Evolutionary conservation across 2,329 filamentous ascomycete species (phyloP).

Genomic region (Graphilbum sp.): DNA sequence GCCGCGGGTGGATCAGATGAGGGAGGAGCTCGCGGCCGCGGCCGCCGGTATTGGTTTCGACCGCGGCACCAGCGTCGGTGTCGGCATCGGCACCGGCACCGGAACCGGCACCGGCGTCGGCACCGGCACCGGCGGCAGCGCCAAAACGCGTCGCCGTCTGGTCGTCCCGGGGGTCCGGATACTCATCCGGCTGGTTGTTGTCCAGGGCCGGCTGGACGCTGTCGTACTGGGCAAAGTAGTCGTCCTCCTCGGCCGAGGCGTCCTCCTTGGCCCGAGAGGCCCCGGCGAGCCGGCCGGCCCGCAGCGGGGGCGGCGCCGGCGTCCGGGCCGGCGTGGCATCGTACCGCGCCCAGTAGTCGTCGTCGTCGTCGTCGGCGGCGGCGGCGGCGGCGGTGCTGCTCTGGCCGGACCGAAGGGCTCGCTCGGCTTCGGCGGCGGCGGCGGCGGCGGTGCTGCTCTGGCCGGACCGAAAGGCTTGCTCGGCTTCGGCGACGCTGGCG

Average conservation of each 20-base stretch:
- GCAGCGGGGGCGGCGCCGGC: too few species aligned
- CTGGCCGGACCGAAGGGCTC: slow-evolving; percentile 20
- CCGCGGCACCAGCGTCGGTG: too few species aligned
- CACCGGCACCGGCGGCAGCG: too few species aligned
- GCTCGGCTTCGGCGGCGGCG: slow-evolving; percentile 44
- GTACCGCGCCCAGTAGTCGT: slow-evolving; percentile 68
- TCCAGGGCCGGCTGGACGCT: slow-evolving; percentile 68
- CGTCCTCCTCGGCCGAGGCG: slow-evolving; percentile 36
- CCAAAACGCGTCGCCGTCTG: too few species aligned
- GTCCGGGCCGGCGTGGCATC: slow-evolving; percentile 53
- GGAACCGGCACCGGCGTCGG: too few species aligned
- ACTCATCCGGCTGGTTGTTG: slow-evolving; percentile 65
- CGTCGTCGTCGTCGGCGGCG: slow-evolving; percentile 51
- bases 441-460: slow-evolving; percentile 9
- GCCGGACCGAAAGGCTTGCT: slow-evolving; percentile 28
- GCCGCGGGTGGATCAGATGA: slow-evolving; percentile 13
- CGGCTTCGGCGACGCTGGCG: slow-evolving; percentile 40
- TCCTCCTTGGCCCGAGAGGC: slow-evolving; percentile 1
- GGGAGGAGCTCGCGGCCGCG: slow-evolving; percentile 18
- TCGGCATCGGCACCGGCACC: too few species aligned
- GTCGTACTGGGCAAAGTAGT: slow-evolving; percentile 64
- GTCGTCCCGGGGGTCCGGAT: too few species aligned
- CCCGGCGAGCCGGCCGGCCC: too few species aligned
- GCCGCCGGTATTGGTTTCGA: slow-evolving; percentile 9
- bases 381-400: slow-evolving; percentile 10